Percentiles rank a stretch among this genome's conserved stretches.
Conservation (phyloP, 495 filamentous ascomycete species). For the Collariella sp. region DNA sequence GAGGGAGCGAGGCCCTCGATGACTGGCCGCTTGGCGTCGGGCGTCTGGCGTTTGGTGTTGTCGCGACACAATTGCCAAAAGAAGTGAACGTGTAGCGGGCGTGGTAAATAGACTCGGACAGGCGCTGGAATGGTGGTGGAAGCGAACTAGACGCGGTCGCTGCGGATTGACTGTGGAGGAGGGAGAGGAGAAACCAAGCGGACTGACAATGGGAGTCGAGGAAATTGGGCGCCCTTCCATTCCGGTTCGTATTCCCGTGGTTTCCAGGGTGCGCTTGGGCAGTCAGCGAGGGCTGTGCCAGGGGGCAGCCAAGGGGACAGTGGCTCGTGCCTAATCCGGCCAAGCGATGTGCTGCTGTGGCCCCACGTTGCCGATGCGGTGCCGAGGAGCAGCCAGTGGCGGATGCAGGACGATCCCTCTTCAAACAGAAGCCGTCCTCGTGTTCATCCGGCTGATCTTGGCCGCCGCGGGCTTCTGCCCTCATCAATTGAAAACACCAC, state of each 20-base stretch:
- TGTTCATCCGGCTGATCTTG: neutral
- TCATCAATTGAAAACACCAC: neutral
- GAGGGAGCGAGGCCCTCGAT: conserved; percentile 3
- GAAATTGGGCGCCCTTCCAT: conserved; percentile 3
- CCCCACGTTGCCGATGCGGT: neutral
- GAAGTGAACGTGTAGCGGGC: neutral
- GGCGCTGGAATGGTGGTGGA: neutral
- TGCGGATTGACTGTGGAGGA: neutral
- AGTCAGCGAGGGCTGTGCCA: neutral
- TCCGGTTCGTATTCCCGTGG: conserved; percentile 1
- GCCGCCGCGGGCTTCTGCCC: neutral
- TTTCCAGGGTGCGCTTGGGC: neutral
- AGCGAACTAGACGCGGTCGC: neutral
- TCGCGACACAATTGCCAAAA: neutral
- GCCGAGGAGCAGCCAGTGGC: neutral
- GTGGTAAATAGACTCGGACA: neutral
- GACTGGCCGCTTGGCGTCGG: conserved; percentile 12
- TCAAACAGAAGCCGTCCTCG: neutral
- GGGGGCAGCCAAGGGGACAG: too few relatives aligned
- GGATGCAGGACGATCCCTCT: neutral
- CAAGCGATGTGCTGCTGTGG: conserved; percentile 1
- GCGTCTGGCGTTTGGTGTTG: neutral
- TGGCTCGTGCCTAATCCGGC: neutral
- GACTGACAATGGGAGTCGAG: neutral
- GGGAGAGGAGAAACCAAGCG: neutral